phyloP scores from a whole-genome alignment of 192 early-diverging fungal species.

The Coemansia sp. region DNA sequence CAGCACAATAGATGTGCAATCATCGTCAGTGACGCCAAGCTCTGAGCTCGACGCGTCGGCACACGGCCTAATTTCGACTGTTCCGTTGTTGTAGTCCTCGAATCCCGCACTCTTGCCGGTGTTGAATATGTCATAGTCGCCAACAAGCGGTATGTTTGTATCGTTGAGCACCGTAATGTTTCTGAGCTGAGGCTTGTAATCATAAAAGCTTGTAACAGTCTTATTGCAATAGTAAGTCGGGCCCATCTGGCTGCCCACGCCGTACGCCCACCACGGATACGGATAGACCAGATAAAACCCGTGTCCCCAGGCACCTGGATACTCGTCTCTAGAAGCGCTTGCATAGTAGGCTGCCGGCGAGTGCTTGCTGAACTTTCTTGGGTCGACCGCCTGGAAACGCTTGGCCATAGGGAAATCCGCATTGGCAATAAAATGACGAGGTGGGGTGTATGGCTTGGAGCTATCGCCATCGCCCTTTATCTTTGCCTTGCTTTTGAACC shows the following conservation, averaged over 20 bases:
- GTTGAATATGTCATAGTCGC: slow-evolving; percentile 34
- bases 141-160: slow-evolving; percentile 32
- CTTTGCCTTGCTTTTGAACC: slow-evolving; percentile 28
- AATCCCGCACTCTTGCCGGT: slow-evolving; percentile 17
- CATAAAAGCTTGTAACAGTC: slow-evolving; percentile 17
- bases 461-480: slow-evolving; percentile 23
- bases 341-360: slow-evolving; percentile 44
- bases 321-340: slow-evolving; percentile 14
- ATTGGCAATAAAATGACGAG: slow-evolving; percentile 27
- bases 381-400: slow-evolving; percentile 23
- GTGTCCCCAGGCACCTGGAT: slow-evolving; percentile 49
- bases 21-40: not conserved
- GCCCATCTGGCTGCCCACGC: slow-evolving; percentile 16
- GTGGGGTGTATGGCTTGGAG: slow-evolving; percentile 23
- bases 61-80: slow-evolving; percentile 30
- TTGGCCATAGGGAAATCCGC: slow-evolving; percentile 25
- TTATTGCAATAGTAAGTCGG: slow-evolving; percentile 14
- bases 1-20: slow-evolving; percentile 35
- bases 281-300: slow-evolving; percentile 48
- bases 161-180: slow-evolving; percentile 44
- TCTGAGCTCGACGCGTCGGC: slow-evolving; percentile 19
- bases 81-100: slow-evolving; percentile 46
- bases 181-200: slow-evolving; percentile 30
- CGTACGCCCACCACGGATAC: slow-evolving; percentile 52
- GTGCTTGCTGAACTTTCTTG: slow-evolving; percentile 13